Evolutionary conservation across 2,329 filamentous ascomycete species (phyloP), one percentile per base, ranked within the genome.

Genomic region (Trichoderma asperellum): DNA sequence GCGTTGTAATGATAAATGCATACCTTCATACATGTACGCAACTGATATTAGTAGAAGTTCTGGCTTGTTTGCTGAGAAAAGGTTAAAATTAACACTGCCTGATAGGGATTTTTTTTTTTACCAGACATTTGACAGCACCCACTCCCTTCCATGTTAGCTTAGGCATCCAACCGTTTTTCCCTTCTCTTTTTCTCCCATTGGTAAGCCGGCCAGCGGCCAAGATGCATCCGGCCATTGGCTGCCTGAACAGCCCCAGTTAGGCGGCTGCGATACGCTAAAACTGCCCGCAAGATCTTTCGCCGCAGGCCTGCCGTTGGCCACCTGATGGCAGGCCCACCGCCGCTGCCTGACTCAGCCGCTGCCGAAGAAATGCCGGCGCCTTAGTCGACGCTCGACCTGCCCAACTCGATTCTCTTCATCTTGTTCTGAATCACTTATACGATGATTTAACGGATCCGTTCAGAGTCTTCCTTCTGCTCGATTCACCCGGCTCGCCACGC

Each of bases 281-380:
- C 40, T 49, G 58, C 37, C 61, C 40, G 32, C 49, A 40, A 43
- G 58, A 60, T 61, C 56, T 40, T 35, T 58, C 56, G 56, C 6
- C 6, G 35, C 57, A 32, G n/a, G 40, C 52, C n/a, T 14, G 32
- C n/a, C 43, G 32, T 52, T 66, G 68, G 64, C 68, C 64, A 70
- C 68, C 68, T 70, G 68, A 70, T 21, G 58, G 40, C 27, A 27
- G 47, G 47, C 29, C 64, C 40, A 61, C 34, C 40, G 49, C 47
- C 49, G 60, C 35, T 34, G 43, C 27, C 24, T 60, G 43, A 64
- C 56, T 68, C 64, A 68, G 63, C 49, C 68, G 68, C 11, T 68
- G 49, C 64, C 68, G 68, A 68, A 52, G 68, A 70, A 68, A 47
- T 32, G 10, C 68, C 68, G 68, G 63, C n/a, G 35, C 57, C 53